A percentile compares a stretch with the other conserved stretches of the same genome.
These are phyloP conservation scores for Datura wrightii DNA, from an alignment of 257 asterid genomes.

Conservation along the genomic window DNA sequence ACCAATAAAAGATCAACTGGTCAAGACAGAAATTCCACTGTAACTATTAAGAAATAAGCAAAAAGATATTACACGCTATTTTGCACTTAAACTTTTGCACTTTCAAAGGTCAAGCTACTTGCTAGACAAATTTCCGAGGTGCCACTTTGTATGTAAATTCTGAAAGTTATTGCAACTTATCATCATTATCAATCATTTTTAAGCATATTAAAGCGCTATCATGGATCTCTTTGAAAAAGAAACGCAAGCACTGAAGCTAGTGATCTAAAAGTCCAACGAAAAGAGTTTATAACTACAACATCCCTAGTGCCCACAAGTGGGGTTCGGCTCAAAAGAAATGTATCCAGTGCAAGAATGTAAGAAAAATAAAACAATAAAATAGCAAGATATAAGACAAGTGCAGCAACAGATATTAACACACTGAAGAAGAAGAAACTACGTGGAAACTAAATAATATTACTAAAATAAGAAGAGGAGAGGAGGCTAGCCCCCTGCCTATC, in stretches of 20 bases:
- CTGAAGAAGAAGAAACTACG: too few relatives aligned
- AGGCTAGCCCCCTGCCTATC: too few relatives aligned
- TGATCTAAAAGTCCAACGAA: neutral
- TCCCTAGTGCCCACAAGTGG: neutral
- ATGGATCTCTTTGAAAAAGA: neutral
- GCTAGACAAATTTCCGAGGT: neutral
- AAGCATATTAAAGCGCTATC: neutral
- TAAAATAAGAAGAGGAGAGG: too few relatives aligned
- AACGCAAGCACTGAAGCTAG: neutral
- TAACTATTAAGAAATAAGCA: neutral
- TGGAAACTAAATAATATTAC: too few relatives aligned
- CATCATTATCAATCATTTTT: slow-evolving; percentile 5
- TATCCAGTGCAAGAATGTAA: neutral
- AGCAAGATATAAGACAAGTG: neutral
- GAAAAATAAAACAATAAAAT: neutral
- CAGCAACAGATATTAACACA: neutral
- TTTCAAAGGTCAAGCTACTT: neutral
- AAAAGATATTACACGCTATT: neutral
- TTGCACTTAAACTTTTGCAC: neutral
- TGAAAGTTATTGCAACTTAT: slow-evolving; percentile 7
- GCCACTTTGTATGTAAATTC: neutral
- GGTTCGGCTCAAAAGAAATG: neutral
- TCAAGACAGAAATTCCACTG: neutral
- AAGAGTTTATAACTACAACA: neutral
- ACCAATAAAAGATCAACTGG: neutral